phyloP scores from a whole-genome alignment of 2,329 filamentous ascomycete genomes.

The Colletotrichum costaricense region DNA sequence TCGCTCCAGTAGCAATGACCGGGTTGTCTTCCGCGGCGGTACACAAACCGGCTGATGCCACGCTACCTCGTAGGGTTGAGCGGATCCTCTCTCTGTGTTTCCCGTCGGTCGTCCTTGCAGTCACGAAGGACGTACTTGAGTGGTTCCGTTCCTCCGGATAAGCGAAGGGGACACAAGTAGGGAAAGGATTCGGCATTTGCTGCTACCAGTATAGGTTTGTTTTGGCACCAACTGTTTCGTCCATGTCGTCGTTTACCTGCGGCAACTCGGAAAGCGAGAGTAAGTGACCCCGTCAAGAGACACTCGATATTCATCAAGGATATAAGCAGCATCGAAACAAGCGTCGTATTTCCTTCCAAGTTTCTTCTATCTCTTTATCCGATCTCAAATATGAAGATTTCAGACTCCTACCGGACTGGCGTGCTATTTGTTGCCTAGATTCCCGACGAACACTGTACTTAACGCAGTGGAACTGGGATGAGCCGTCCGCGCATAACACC shows the following conservation, averaged over 20 bases:
- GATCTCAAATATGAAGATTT: background rate
- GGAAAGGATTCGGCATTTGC: background rate
- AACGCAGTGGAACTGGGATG: background rate
- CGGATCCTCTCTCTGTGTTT: background rate
- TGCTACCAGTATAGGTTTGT: background rate
- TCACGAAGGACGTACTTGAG: background rate
- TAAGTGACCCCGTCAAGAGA: background rate
- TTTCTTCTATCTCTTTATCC: background rate
- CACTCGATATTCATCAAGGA: background rate
- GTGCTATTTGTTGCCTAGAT: background rate
- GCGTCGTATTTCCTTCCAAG: background rate
- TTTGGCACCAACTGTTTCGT: background rate
- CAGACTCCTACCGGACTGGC: background rate
- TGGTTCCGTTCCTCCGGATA: background rate
- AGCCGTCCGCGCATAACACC: background rate
- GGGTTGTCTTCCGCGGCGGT: background rate
- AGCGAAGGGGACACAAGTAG: background rate
- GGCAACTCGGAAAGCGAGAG: background rate
- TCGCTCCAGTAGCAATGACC: background rate
- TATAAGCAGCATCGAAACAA: background rate
- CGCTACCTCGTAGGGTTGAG: background rate
- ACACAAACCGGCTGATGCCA: background rate
- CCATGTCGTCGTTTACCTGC: background rate
- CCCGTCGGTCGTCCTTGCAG: background rate
- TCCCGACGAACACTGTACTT: no score